A percentile compares a stretch with the other conserved stretches of the same genome.
phyloP scores from a whole-genome alignment of 2,329 filamentous ascomycete species.

The Exophiala oligosperma region DNA sequence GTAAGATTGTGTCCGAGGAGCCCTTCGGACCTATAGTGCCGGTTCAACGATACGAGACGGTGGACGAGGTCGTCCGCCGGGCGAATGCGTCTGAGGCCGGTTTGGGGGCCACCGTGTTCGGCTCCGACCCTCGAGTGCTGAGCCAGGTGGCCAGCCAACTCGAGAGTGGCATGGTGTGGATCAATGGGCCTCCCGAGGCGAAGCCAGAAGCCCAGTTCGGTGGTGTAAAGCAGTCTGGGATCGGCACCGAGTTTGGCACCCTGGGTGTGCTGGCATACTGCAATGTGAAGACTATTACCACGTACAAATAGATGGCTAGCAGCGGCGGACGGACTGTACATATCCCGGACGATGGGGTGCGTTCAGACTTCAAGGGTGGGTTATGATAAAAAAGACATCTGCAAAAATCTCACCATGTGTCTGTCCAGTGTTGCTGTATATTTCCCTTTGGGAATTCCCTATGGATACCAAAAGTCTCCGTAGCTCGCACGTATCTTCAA shows the following conservation, averaged over 20 bases:
- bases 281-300: slow-evolving; percentile 17
- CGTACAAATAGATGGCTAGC: not conserved
- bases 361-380: too few species aligned
- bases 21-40: slow-evolving; percentile 55
- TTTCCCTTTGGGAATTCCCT: too few species aligned
- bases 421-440: too few species aligned
- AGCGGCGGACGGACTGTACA: too few species aligned
- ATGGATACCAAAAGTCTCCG: too few species aligned
- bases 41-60: slow-evolving; percentile 46
- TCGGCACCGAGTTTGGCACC: slow-evolving; percentile 46
- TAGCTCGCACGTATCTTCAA: too few species aligned
- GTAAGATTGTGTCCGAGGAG: slow-evolving; percentile 41
- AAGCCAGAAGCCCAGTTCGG: slow-evolving; percentile 72
- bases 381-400: too few species aligned
- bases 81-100: slow-evolving; percentile 55
- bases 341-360: too few species aligned
- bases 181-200: slow-evolving; percentile 64
- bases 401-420: too few species aligned
- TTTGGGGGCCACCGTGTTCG: slow-evolving; percentile 53
- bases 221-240: slow-evolving; percentile 62
- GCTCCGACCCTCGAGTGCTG: slow-evolving; percentile 48
- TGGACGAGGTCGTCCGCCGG: slow-evolving; percentile 47
- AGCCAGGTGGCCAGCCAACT: slow-evolving; percentile 48
- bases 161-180: slow-evolving; percentile 50
- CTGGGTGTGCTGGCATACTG: slow-evolving; percentile 15